Percentiles rank a stretch among this genome's conserved stretches.
Evolutionary conservation across 202 grass and related monocot genomes (phyloP).

Genomic region (Zizania palustris): DNA sequence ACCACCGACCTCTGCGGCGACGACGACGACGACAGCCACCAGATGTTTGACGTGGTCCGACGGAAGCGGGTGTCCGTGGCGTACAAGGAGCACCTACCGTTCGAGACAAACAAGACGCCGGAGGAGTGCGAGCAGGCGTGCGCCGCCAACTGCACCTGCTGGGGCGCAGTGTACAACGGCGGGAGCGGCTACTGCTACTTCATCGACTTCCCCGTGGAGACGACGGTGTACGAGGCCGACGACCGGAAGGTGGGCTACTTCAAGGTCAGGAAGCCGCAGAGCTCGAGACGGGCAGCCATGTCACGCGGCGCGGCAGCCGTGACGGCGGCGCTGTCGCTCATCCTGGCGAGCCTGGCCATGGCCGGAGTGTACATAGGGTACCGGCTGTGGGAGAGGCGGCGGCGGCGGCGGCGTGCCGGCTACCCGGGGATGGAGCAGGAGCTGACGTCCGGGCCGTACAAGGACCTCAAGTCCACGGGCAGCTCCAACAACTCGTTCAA

Average conservation of each 20-base stretch:
- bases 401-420: background rate
- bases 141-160: slow-evolving; percentile 72
- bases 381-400: slow-evolving; percentile 23
- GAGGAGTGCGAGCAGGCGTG: slow-evolving; percentile 66
- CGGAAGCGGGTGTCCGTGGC: slow-evolving; percentile 55
- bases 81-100: slow-evolving; percentile 59
- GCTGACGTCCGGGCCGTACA: slow-evolving; percentile 53
- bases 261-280: slow-evolving; percentile 48
- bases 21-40: background rate
- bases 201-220: slow-evolving; percentile 70
- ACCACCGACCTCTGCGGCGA: slow-evolving; percentile 51
- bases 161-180: slow-evolving; percentile 58
- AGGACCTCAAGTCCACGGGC: slow-evolving; percentile 55
- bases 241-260: slow-evolving; percentile 71
- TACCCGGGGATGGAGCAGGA: slow-evolving; percentile 51
- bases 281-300: background rate
- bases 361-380: slow-evolving; percentile 44
- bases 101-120: slow-evolving; percentile 45
- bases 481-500: slow-evolving; percentile 43
- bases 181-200: slow-evolving; percentile 66
- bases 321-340: slow-evolving; percentile 36
- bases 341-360: slow-evolving; percentile 34
- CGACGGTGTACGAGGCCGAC: slow-evolving; percentile 59
- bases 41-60: slow-evolving; percentile 55
- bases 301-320: slow-evolving; percentile 29